These are phyloP conservation scores for Fusarium sarcochroum DNA, from an alignment of 2,329 filamentous ascomycete genomes.

Conservation along the genomic window DNA sequence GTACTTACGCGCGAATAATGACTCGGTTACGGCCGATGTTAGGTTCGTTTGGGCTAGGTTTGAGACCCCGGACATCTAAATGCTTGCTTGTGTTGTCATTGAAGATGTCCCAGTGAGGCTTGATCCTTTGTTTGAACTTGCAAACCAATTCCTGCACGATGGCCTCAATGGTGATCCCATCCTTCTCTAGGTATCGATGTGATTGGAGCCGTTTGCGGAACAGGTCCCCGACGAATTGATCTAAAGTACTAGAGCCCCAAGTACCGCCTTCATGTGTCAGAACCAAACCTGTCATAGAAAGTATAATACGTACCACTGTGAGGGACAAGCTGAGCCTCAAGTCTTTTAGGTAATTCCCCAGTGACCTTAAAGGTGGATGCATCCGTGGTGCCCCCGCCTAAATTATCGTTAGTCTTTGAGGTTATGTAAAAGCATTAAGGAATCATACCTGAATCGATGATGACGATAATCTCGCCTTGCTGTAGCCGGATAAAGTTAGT, in stretches of 20 bases:
- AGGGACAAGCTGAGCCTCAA: too few species aligned
- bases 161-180: not conserved
- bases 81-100: not conserved
- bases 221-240: not conserved
- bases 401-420: too few species aligned
- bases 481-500: not conserved
- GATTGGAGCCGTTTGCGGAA: not conserved
- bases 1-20: not conserved
- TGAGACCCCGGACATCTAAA: not conserved
- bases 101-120: not conserved
- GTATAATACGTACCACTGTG: too few species aligned
- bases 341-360: too few species aligned
- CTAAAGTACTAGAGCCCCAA: constrained; percentile 20
- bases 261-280: not conserved
- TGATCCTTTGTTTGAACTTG: not conserved
- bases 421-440: too few species aligned
- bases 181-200: not conserved
- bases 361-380: too few species aligned
- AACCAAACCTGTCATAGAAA: too few species aligned
- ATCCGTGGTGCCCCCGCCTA: too few species aligned
- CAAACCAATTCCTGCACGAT: not conserved
- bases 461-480: not conserved
- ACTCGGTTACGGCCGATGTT: not conserved
- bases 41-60: not conserved
- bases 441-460: constrained; percentile 10